phyloP scores from a whole-genome alignment of 352 stramenopile genomes.

The Phytophthora multivora region DNA sequence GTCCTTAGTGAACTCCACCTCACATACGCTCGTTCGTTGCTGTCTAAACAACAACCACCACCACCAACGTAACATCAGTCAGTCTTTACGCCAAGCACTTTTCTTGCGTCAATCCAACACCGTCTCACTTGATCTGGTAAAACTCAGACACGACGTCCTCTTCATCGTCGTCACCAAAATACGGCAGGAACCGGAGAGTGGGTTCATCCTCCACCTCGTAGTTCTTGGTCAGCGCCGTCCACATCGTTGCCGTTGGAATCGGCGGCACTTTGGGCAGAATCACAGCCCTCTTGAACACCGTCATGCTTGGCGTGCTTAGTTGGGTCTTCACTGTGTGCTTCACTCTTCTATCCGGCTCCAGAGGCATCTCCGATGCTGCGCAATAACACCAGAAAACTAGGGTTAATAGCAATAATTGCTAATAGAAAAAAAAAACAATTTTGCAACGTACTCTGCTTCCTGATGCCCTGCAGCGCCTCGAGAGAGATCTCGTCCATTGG shows the following conservation, averaged over 20 bases:
- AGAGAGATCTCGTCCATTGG: slow-evolving; percentile 27
- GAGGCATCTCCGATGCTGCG: slow-evolving; percentile 52
- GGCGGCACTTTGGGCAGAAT: slow-evolving; percentile 57
- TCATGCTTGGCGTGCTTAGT: slow-evolving; percentile 34
- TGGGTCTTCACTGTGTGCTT: slow-evolving; percentile 29
- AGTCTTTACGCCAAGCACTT: neutral
- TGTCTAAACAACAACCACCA: slow-evolving; percentile 34
- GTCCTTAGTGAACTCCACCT: slow-evolving; percentile 79
- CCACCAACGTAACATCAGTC: neutral
- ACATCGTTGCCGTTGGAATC: slow-evolving; percentile 71
- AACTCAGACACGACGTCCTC: slow-evolving; percentile 85
- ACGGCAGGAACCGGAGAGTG: slow-evolving; percentile 69
- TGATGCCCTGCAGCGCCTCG: slow-evolving; percentile 49
- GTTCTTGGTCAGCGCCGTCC: slow-evolving; percentile 82
- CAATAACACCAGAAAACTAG: neutral
- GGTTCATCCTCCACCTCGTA: slow-evolving; percentile 89
- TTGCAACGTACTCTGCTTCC: slow-evolving; percentile 53
- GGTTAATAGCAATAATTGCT: neutral
- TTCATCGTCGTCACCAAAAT: slow-evolving; percentile 84
- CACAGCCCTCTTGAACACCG: slow-evolving; percentile 38
- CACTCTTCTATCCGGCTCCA: slow-evolving; percentile 23
- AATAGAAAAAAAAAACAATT: slow-evolving; percentile 4
- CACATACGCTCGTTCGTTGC: slow-evolving; percentile 65
- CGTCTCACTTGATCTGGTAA: slow-evolving; percentile 80
- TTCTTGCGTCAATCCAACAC: neutral